Base-by-base conservation (phyloP, 139 green algal genomes). In the Chlorella sp. region DNA sequence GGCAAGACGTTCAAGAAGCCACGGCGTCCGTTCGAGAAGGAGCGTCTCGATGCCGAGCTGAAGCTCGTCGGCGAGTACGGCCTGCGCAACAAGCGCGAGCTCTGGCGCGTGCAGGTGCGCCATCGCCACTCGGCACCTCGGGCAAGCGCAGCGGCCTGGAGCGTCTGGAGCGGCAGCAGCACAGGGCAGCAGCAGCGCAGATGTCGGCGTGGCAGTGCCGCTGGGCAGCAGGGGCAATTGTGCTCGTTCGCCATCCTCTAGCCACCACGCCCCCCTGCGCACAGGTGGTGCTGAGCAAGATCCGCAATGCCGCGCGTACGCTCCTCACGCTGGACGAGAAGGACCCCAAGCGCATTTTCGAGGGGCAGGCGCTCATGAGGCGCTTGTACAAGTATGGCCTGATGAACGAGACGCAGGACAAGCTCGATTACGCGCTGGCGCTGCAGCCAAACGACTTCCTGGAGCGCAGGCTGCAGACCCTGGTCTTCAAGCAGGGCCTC, bases 1-100 rank as follows among this genome's bases (percentile, higher is more conserved):
- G 90, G 91, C 76, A 99, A 99, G 88, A 98, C 94, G 42, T 99
- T 97, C 86, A 98, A 98, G 88, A 98, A 97, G 92, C 96, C 96
- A 29, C 83, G 96, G 69, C 93, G 96, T 85, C 96, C 96, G 50
- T 99, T 97, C 78, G 96, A 99, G 93, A 99, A 99, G 93, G 96
- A 99, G 82, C 95, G 96, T 66, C 86, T 99, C 70, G 96, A 99
- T 77, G 83, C 85, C 36, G 96, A 99, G 90, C 83, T 99, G 84
- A 99, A 99, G 91, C 80, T 97, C n/a, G 93, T 99, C 33, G 96
- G 96, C 74, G 96, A 99, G 88, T 99, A 96, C 73, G 96, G 96
- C 69, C 92, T 99, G 67, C 91, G 95, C 75, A 97, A 97, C 92
- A 99, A 99, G 95, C 90, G 94, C 49, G 96, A 99, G 93, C 89